A percentile compares a stretch with the other conserved stretches of the same genome.
Conservation (phyloP, 352 stramenopile species). For the Phytopythium montanum region DNA sequence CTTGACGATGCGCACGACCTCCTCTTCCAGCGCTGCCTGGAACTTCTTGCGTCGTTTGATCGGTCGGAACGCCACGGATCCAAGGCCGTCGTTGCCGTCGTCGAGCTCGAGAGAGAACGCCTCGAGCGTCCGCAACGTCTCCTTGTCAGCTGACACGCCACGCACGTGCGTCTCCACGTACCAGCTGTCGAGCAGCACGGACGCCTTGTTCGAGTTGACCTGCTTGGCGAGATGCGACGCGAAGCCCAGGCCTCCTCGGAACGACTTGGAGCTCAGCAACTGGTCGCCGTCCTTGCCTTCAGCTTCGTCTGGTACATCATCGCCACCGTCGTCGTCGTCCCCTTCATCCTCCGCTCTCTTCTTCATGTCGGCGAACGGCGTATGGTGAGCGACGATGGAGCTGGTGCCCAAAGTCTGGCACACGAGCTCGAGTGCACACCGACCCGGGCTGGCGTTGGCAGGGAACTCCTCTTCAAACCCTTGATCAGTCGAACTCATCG, state of each 20-base stretch:
- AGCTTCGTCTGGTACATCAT: slow-evolving; percentile 13
- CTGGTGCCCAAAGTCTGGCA: slow-evolving; percentile 70
- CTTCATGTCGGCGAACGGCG: slow-evolving; percentile 5
- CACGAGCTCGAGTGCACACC: slow-evolving; percentile 60
- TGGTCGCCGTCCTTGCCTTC: slow-evolving; percentile 17
- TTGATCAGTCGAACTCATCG: slow-evolving; percentile 18
- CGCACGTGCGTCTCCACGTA: slow-evolving; percentile 66
- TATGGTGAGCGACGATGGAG: slow-evolving; percentile 40
- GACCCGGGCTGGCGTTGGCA: slow-evolving; percentile 57
- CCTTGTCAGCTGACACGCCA: slow-evolving; percentile 33
- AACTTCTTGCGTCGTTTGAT: slow-evolving; percentile 20
- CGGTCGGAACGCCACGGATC: slow-evolving; percentile 13
- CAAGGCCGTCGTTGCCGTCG: slow-evolving; percentile 16
- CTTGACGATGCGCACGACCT: slow-evolving; percentile 27
- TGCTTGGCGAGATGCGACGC: slow-evolving; percentile 69
- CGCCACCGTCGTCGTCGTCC: slow-evolving; percentile 10
- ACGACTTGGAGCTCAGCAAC: slow-evolving; percentile 57
- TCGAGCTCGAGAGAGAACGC: slow-evolving; percentile 44
- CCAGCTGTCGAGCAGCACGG: slow-evolving; percentile 66
- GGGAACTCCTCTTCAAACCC: slow-evolving; percentile 70
- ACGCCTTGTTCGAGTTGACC: slow-evolving; percentile 50
- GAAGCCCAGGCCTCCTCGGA: slow-evolving; percentile 61
- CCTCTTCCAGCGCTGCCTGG: slow-evolving; percentile 16
- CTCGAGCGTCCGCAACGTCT: slow-evolving; percentile 31
- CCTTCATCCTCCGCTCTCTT: slow-evolving; percentile 8